A percentile compares a stretch with the other conserved stretches of the same genome.
These are phyloP conservation scores for Corrigiola litoralis DNA, from an alignment of 179 eudicot genomes.

Conservation along the genomic window DNA sequence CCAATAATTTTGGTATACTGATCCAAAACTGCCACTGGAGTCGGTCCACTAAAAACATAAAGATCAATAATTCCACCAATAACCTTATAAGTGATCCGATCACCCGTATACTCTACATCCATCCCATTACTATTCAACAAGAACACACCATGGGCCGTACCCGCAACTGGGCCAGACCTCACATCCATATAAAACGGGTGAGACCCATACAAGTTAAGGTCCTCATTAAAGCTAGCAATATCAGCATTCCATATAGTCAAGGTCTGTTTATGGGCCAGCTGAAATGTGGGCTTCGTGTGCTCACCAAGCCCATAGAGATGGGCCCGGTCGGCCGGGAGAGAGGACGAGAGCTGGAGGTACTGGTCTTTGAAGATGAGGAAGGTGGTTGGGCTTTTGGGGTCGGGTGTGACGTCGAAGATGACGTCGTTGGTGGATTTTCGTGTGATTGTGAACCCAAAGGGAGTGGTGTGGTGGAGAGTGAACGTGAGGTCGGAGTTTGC, in stretches of 20 bases:
- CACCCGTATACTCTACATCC: slow-evolving; percentile 63
- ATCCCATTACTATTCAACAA: slow-evolving; percentile 64
- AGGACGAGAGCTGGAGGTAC: slow-evolving; percentile 55
- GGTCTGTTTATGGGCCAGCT: slow-evolving; percentile 47
- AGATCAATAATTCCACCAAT: slow-evolving; percentile 67
- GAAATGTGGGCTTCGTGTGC: slow-evolving; percentile 60
- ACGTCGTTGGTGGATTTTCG: slow-evolving; percentile 51
- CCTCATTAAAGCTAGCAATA: slow-evolving; percentile 38
- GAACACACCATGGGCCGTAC: slow-evolving; percentile 50
- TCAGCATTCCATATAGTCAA: slow-evolving; percentile 76
- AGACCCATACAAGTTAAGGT: slow-evolving; percentile 68
- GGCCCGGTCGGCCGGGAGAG: slow-evolving; percentile 46
- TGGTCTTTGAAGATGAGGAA: slow-evolving; percentile 68
- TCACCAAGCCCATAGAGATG: slow-evolving; percentile 82
- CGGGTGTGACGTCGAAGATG: slow-evolving; percentile 49
- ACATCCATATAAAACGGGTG: slow-evolving; percentile 86
- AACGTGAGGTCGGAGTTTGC: slow-evolving; percentile 37
- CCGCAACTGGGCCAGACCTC: slow-evolving; percentile 33
- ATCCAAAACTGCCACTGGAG: slow-evolving; percentile 43
- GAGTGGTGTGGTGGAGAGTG: slow-evolving; percentile 53
- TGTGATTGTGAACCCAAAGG: slow-evolving; percentile 54
- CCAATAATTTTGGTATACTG: slow-evolving; percentile 69
- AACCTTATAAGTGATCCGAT: slow-evolving; percentile 51
- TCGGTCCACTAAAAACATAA: slow-evolving; percentile 50
- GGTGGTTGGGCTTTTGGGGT: slow-evolving; percentile 17